Percentiles rank a stretch among this genome's conserved stretches.
Evolutionary conservation across 345 rosid species (phyloP).

Genomic region (Moricandia moricandioides): DNA sequence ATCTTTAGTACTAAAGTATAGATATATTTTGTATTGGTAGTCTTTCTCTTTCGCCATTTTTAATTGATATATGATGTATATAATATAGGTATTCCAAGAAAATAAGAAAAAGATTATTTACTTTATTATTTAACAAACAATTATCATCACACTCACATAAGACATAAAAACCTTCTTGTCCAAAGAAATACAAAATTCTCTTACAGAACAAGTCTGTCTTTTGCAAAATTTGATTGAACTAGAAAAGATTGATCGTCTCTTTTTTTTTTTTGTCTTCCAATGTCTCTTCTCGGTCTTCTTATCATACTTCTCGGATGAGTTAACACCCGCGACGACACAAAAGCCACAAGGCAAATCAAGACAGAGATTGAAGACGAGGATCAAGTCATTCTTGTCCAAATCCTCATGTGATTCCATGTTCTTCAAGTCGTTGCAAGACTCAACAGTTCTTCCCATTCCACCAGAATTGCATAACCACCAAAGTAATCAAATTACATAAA

Average conservation of each 20-base stretch:
- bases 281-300: slow-evolving; percentile 66
- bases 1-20: neutral
- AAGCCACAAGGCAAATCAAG: slow-evolving; percentile 21
- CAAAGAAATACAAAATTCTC: neutral
- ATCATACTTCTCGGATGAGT: slow-evolving; percentile 45
- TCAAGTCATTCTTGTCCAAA: slow-evolving; percentile 48
- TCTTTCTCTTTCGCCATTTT: slow-evolving; percentile 30
- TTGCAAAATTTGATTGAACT: slow-evolving; percentile 3
- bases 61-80: neutral
- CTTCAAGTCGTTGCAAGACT: too few species aligned
- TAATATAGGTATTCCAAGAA: neutral
- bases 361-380: slow-evolving; percentile 41
- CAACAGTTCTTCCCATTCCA: too few species aligned
- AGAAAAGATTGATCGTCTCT: slow-evolving; percentile 39
- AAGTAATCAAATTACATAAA: too few species aligned
- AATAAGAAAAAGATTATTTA: neutral
- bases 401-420: slow-evolving; percentile 58
- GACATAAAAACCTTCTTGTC: slow-evolving; percentile 4
- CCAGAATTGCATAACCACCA: too few species aligned
- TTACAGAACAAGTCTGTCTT: slow-evolving; percentile 15
- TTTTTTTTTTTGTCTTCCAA: slow-evolving; percentile 49
- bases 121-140: slow-evolving; percentile 13
- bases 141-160: slow-evolving; percentile 1
- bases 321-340: neutral
- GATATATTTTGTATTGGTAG: slow-evolving; percentile 19